Percentiles rank a stretch among this genome's conserved stretches.
Conservation (phyloP, 2,329 filamentous ascomycete species). For the Thermoascus crustaceus region DNA sequence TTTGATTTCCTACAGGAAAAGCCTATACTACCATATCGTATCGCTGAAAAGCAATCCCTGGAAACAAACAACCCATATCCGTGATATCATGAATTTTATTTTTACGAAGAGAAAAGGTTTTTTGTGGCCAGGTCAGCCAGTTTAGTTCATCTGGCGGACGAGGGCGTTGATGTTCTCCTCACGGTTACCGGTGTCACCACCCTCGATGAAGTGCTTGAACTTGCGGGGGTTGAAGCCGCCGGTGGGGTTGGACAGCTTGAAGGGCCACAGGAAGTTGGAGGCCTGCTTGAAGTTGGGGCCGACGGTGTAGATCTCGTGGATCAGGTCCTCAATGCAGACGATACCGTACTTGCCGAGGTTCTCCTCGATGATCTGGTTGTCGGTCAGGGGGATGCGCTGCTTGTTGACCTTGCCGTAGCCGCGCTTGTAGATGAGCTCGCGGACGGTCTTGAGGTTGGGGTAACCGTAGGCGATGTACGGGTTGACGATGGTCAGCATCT, state of each 20-base stretch:
- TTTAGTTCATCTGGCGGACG: conserved; percentile 97
- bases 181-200: conserved; percentile 96
- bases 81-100: conserved; percentile 14
- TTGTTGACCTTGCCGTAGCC: conserved; percentile 99
- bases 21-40: conserved; percentile 26
- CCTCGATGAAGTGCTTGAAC: conserved; percentile 99
- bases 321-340: conserved; percentile 97
- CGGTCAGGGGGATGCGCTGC: conserved; percentile 91
- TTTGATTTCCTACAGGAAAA: conserved; percentile 19
- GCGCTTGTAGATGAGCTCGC: conserved; percentile 99
- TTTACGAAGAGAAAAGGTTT: conserved; percentile 9
- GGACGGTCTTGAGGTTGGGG: conserved; percentile 98
- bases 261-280: conserved; percentile 99
- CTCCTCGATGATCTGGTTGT: conserved; percentile 97
- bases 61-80: conserved; percentile 27
- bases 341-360: conserved; percentile 97
- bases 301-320: conserved; percentile 98
- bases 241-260: conserved; percentile 98
- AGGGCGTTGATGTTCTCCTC: conserved; percentile 97
- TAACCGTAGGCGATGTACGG: conserved; percentile 99
- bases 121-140: conserved; percentile 9
- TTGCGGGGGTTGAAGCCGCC: conserved; percentile 94
- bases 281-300: conserved; percentile 99
- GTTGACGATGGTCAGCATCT: conserved; percentile 98
- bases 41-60: conserved; percentile 26